Evolutionary conservation across 2,329 filamentous ascomycete genomes (phyloP).

Genomic region (Apiospora sp.): DNA sequence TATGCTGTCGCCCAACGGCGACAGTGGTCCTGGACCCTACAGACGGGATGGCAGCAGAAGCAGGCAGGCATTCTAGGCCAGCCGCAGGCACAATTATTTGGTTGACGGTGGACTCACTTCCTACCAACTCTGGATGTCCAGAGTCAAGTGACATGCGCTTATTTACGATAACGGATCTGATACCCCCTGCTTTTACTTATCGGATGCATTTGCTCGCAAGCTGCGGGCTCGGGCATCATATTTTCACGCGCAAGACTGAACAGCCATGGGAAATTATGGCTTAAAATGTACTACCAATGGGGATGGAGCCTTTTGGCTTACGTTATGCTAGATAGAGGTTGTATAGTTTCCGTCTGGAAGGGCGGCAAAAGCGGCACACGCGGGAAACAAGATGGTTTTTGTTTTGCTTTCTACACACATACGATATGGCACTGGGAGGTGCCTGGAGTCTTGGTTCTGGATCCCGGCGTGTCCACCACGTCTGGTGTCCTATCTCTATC

Average conservation of each 20-base stretch:
- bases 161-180: neutral
- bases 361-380: neutral
- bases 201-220: neutral
- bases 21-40: conserved; percentile 26
- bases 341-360: conserved; percentile 9
- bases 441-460: conserved; percentile 4
- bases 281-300: conserved; percentile 9
- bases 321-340: conserved; percentile 13
- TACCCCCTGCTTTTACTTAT: conserved; percentile 1
- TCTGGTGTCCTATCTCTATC: neutral
- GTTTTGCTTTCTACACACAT: neutral
- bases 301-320: conserved; percentile 6
- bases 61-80: conserved; percentile 43
- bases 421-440: neutral
- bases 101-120: neutral
- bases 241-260: neutral
- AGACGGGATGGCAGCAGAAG: conserved; percentile 40
- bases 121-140: neutral
- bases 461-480: neutral
- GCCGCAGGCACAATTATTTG: neutral
- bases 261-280: neutral
- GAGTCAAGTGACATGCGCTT: neutral
- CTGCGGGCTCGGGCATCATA: neutral
- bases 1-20: conserved; percentile 40
- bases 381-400: neutral